Conservation (phyloP, 1,284 basidiomycete species). For the Rhodotorula sp. region DNA sequence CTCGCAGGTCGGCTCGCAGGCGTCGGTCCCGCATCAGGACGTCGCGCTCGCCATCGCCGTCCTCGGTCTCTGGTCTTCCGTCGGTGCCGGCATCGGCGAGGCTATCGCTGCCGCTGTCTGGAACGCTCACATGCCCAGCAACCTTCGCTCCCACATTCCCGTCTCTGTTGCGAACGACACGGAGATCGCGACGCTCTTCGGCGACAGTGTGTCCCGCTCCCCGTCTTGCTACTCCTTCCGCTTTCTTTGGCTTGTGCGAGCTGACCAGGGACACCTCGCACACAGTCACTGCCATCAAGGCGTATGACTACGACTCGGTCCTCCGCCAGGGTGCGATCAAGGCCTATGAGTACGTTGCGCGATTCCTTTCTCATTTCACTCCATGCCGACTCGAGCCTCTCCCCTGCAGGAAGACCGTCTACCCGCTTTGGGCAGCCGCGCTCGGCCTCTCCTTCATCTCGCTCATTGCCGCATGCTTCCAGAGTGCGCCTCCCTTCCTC, state of each 20-base stretch:
- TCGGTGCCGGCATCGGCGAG: constrained; percentile 40
- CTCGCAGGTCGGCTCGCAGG: constrained; percentile 46
- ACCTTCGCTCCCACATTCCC: constrained; percentile 36
- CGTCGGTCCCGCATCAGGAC: constrained; percentile 47
- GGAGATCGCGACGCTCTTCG: constrained; percentile 29
- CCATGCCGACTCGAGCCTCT: not conserved
- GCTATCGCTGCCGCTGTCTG: constrained; percentile 45
- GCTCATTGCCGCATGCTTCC: constrained; percentile 37
- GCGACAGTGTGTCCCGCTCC: constrained; percentile 8
- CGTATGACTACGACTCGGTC: constrained; percentile 20
- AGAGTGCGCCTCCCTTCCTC: constrained; percentile 10
- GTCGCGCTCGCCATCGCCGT: constrained; percentile 46
- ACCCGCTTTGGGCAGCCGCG: constrained; percentile 35
- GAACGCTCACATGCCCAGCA: constrained; percentile 40
- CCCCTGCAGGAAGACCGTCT: constrained; percentile 22
- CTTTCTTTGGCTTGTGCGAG: not conserved
- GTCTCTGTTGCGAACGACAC: constrained; percentile 22
- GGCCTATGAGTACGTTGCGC: constrained; percentile 22
- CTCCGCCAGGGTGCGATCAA: constrained; percentile 33
- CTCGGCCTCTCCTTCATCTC: constrained; percentile 40
- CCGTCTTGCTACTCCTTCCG: too few relatives aligned
- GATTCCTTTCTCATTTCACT: not conserved
- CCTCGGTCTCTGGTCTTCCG: constrained; percentile 43
- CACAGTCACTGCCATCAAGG: constrained; percentile 34
- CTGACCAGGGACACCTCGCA: not conserved